These are phyloP conservation scores for Penicillium cosmopolitanum DNA, from an alignment of 495 filamentous ascomycete species.

Conservation along the genomic window DNA sequence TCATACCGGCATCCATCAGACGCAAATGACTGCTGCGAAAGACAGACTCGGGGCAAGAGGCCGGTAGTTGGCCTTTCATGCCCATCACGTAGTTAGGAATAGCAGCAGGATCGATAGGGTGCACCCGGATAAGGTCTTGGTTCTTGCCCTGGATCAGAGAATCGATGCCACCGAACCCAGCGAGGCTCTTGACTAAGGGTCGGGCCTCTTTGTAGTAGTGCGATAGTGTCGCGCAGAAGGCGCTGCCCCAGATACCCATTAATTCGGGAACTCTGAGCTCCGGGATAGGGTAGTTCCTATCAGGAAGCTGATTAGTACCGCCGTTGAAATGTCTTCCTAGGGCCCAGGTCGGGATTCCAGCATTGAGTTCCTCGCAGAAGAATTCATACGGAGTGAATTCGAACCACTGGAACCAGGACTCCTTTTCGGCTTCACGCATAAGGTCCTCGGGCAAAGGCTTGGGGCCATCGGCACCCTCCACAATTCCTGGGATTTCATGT, in stretches of 20 bases:
- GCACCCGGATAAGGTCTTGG: conserved; percentile 82
- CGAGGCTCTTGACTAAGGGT: conserved; percentile 72
- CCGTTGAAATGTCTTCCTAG: conserved; percentile 79
- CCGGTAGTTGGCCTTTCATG: conserved; percentile 73
- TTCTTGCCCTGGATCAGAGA: conserved; percentile 81
- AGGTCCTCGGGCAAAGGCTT: conserved; percentile 46
- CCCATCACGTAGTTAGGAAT: conserved; percentile 87
- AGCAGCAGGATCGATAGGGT: conserved; percentile 86
- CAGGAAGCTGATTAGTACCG: conserved; percentile 63
- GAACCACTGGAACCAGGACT: conserved; percentile 98
- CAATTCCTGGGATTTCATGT: conserved; percentile 83
- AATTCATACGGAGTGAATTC: conserved; percentile 96
- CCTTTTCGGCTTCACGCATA: conserved; percentile 67
- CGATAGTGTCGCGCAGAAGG: conserved; percentile 91
- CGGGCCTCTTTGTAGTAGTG: conserved; percentile 95
- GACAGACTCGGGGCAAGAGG: conserved; percentile 73
- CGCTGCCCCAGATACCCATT: conserved; percentile 92
- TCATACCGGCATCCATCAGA: conserved; percentile 98
- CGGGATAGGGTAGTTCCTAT: conserved; percentile 66
- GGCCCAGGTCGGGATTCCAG: conserved; percentile 94
- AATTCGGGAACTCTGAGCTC: conserved; percentile 80
- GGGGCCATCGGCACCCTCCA: conserved; percentile 35
- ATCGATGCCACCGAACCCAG: conserved; percentile 78
- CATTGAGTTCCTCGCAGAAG: conserved; percentile 88
- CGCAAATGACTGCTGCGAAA: conserved; percentile 71